Evolutionary conservation across 2,329 filamentous ascomycete genomes (phyloP), one percentile per base, ranked within the genome.

Genomic region (Epichloe coenophiala): DNA sequence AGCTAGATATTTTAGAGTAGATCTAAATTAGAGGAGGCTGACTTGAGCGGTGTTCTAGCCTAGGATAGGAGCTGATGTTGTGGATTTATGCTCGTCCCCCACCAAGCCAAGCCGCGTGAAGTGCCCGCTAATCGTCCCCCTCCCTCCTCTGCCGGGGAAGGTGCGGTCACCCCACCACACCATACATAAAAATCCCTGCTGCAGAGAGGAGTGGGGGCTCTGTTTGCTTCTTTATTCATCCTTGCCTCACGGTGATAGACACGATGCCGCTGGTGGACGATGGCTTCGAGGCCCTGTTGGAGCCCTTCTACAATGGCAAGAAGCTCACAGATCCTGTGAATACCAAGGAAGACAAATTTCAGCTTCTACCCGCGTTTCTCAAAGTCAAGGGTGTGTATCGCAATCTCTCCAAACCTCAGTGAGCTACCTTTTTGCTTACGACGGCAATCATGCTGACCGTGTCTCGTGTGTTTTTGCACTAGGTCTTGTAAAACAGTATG

Each of bases 341-440:
- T 31, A 80, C 75, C 50, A 76, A 75, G 58, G 76, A 86, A 61
- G 93, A 98, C 72, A 98, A 98, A 75, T 96, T 91, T 80, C 95
- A 97, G 65, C 75, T 98, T 41, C 71, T 98, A 31, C 94, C 93
- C 0, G 93, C 93, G n/a, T 98, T 98, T 67, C 73, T 98, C 53
- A 96, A 96, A 68, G 90, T 96, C 61, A 98, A 98, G 69, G 90
- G 79, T 77, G 19, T 31, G 47, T 37, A 38, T 13, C 15, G 15
- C 58, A 59, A 69, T 60, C 53, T 52, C 37, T 23, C 13, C 19
- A 15, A 17, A 21, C 9, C 13, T n/a, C 15, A 8, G 17, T 19
- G 33, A 7, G 41, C 13, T 12, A 11, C n/a, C 4, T n/a, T 31
- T 31, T 17, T 33, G 42, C 42, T 33, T 31, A 12, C 5, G 8